Evolutionary conservation across 148 eudicot species (phyloP), one percentile per base, ranked within the genome.

Genomic region (Rhododendron williamsianum): DNA sequence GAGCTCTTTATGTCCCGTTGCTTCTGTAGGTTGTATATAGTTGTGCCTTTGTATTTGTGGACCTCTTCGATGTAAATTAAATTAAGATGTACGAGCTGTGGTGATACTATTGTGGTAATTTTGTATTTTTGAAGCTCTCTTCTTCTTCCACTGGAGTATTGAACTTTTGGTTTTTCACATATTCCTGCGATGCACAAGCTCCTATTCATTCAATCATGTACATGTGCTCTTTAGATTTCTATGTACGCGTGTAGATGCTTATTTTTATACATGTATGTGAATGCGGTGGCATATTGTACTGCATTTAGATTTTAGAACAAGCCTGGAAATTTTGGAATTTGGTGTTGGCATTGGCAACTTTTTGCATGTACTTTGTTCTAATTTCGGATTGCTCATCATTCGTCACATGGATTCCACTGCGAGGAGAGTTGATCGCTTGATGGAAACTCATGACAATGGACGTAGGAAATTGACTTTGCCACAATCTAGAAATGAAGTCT

Each of bases 11-110:
- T 78, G 60, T 79, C 60, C 0, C 36, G 11, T 79, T 21, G 51
- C 52, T 77, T 25, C 60, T 79, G 54, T 49, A 49, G 25, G 9
- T 48, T 79, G 83, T 81, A 81, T 36, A 81, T 81, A 58, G 27
- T 41, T 38, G 83, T 36, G 30, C 16, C 51, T 21, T 58, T 81
- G 71, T 58, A 81, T 81, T 58, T 81, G 27, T 33, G 48, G 71
- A 38, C 65, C 72, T 58, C 72, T 12, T 71, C 41, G 15, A 71
- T 81, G 83, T 56, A 58, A 41, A 81, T 81, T 58, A 36, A 81
- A n/a, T 41, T 38, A 36, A 27, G 16, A 69, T 27, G 35, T 65
- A 25, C 25, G 19, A 30, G 36, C 74, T 30, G 74, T 10, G 38
- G 33, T 4, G 76, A 71, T 16, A 7, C 33, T 49, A 30, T 43